Base-by-base conservation (phyloP, 2,329 filamentous ascomycete species). In the Colletotrichum scovillei region DNA sequence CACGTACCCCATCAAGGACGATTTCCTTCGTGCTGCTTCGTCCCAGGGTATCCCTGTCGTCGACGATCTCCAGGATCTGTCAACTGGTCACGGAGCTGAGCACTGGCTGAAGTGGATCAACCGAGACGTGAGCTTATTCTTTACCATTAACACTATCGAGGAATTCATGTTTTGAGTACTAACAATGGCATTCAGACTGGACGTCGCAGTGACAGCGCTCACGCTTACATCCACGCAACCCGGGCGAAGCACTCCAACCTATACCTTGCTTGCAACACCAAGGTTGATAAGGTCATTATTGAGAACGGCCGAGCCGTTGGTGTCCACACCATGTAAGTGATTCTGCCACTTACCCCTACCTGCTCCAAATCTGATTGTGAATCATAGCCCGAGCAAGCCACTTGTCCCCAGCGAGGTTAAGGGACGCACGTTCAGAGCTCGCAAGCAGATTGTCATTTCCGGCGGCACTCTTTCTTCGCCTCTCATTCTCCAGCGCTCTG, bases 91-190 rank as follows among this genome's bases (percentile, higher is more conserved):
- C 72, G 93, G 93, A 75, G 93, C 93, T 58, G 93, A 95, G 83
- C 93, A 95, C 76, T 95, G 93, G 93, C 84, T 95, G 69, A 95
- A 95, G 83, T 95, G 93, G 93, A 95, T 95, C 82, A 95, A 95
- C 78, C 88, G 90, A 72, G 90, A 90, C 76, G 85, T 86, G 77
- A 78, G 84, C 52, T 28, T 22, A 57, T 52, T 28, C 22, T 19
- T 11, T 26, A 12, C 55, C 22, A 26, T 2, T 12, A 0, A 22
- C 5, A 16, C 9, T 14, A 30, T 24, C 14, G 19, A 35, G 2
- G 6, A 46, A 24, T 30, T 12, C 28, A 16, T 32, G 19, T 19
- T 19, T 19, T 5, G 6, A 16, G 5, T 19, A 60, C 71, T 73
- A 60, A 73, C 71, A 42, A 57, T 58, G 30, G 30, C 8, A 46